A percentile compares a stretch with the other conserved stretches of the same genome.
Evolutionary conservation across 768 basidiomycete species (phyloP).

Genomic region (Lentinula aciculospora): DNA sequence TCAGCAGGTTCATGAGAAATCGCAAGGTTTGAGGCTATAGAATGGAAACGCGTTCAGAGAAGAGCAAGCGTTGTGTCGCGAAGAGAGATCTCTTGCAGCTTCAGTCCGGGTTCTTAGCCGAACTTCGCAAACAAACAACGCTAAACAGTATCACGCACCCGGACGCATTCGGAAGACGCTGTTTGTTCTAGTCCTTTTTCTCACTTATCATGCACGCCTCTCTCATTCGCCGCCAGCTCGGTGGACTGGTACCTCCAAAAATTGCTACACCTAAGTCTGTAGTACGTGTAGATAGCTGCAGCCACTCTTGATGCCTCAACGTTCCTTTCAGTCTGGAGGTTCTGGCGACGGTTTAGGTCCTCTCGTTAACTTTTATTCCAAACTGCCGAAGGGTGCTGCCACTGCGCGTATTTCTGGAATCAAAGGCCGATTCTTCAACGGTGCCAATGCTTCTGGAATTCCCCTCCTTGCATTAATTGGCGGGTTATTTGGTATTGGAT

Average conservation of each 20-base stretch:
- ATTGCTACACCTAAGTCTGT: constrained; percentile 88
- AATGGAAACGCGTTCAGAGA: too few relatives aligned
- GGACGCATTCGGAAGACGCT: not conserved
- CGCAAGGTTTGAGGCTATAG: too few relatives aligned
- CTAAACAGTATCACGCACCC: not conserved
- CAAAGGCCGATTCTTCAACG: constrained; percentile 78
- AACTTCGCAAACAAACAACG: not conserved
- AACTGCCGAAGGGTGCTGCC: constrained; percentile 86
- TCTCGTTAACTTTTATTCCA: constrained; percentile 94
- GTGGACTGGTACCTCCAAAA: constrained; percentile 88
- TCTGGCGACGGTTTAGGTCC: constrained; percentile 75
- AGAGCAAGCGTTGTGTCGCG: too few relatives aligned
- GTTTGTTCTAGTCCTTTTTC: too few relatives aligned
- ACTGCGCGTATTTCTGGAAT: constrained; percentile 59
- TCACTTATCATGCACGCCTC: constrained; percentile 68
- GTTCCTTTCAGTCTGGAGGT: constrained; percentile 58
- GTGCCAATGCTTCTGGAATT: constrained; percentile 75
- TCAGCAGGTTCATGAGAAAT: too few relatives aligned
- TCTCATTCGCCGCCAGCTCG: constrained; percentile 79
- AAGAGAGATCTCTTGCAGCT: not conserved
- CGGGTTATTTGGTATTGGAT: constrained; percentile 70
- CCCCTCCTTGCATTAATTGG: constrained; percentile 62
- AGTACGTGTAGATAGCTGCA: constrained; percentile 38
- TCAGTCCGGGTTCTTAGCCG: not conserved
- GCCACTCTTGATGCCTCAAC: constrained; percentile 8